Evolutionary conservation across 208 protist genomes (phyloP), one percentile per base, ranked within the genome.

Genomic region (Trypanosoma theileri): DNA sequence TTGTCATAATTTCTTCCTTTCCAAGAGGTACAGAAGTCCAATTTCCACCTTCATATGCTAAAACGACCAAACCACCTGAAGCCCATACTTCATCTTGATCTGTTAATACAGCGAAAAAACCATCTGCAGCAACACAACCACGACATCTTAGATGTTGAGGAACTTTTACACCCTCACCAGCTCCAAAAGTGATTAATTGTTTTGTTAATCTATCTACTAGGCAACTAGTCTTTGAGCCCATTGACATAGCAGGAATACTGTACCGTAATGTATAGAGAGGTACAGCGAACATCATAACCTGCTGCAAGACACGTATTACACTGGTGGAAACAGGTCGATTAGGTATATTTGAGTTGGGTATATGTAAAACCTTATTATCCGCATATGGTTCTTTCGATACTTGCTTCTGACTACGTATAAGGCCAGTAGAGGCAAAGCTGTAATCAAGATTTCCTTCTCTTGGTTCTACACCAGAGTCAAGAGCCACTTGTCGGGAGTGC

Each of bases 221-320:
- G 69, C 87, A 93, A 76, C 86, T 93, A 17, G 84, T 92, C 74
- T 83, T 86, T 75, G 74, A 89, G 46, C 86, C 81, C 85, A 96
- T 92, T 4, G 91, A 96, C 88, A 96, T 96, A 54, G 84, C 91
- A n/a, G 87, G 86, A 13, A 96, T 72, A 59, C 86, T 89, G 75
- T 96, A 96, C 48, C 80, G 87, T 57, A 93, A 71, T 0, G 78
- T 55, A 67, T 93, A 93, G 14, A 96, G 79, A 17, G 91, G 88
- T 14, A 93, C 80, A 44, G 86, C 84, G 50, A 84, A 96, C 79
- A 96, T 82, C 85, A 96, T 89, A 8, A 92, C 77, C 41, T 93
- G 91, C 75, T 94, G 86, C 28, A 96, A 71, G 14, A 96, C 85
- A 22, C 88, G 81, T 42, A 93, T 24, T 1, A 86, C 44, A 88